A percentile compares a stretch with the other conserved stretches of the same genome.
phyloP scores from a whole-genome alignment of 441 rosid species.

The Eruca vesicaria region DNA sequence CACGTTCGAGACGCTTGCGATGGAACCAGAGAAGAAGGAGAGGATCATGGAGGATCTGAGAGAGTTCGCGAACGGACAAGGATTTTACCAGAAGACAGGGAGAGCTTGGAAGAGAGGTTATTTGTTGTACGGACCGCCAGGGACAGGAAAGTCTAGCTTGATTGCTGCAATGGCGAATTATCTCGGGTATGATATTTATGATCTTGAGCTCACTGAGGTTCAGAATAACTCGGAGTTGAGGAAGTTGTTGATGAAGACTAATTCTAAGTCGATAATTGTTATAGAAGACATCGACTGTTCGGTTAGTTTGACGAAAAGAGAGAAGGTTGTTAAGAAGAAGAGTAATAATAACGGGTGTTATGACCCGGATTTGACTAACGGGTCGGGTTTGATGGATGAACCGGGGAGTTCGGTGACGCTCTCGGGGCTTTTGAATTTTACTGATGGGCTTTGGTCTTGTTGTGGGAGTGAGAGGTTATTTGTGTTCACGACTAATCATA shows the following conservation, averaged over 20 bases:
- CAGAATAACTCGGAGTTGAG: conserved; percentile 71
- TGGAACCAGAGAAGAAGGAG: conserved; percentile 64
- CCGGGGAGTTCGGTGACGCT: conserved; percentile 50
- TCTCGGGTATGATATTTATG: conserved; percentile 70
- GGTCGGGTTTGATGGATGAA: conserved; percentile 46
- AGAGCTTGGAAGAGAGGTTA: conserved; percentile 87
- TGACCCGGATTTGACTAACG: conserved; percentile 39
- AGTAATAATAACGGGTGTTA: conserved; percentile 8
- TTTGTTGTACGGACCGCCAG: conserved; percentile 76
- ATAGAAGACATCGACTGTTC: conserved; percentile 97
- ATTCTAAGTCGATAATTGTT: conserved; percentile 80
- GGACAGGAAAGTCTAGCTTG: conserved; percentile 82
- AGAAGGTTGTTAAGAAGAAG: conserved; percentile 29
- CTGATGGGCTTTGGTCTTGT: conserved; percentile 95
- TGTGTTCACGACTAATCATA: conserved; percentile 89
- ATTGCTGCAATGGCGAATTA: conserved; percentile 85
- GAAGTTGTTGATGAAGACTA: conserved; percentile 76
- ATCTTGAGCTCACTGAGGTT: conserved; percentile 74
- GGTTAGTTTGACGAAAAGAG: conserved; percentile 55
- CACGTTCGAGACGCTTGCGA: conserved; percentile 83
- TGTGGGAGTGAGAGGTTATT: conserved; percentile 93
- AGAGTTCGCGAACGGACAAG: conserved; percentile 59
- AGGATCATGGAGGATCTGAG: conserved; percentile 62
- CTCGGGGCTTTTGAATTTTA: conserved; percentile 85
- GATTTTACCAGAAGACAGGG: conserved; percentile 77